A percentile compares a stretch with the other conserved stretches of the same genome.
phyloP scores from a whole-genome alignment of 2,329 filamentous ascomycete genomes.

The Xylaria sp. region DNA sequence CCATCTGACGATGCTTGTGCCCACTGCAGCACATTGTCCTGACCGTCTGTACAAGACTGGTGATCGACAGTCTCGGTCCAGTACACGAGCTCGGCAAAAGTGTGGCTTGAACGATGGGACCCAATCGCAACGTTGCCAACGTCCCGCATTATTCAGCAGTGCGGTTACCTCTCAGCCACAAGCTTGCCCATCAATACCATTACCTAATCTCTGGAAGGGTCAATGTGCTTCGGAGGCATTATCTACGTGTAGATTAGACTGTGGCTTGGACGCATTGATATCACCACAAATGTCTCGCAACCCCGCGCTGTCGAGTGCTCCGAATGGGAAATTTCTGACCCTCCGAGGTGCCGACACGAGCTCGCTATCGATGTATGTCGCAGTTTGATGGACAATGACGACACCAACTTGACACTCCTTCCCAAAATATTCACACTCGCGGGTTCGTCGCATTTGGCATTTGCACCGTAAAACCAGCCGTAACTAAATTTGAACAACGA shows the following conservation, averaged over 20 bases:
- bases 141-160: background rate
- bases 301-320: constrained; percentile 31
- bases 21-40: background rate
- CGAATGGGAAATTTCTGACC: constrained; percentile 14
- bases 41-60: constrained; percentile 19
- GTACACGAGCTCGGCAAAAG: constrained; percentile 11
- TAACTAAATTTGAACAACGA: constrained; percentile 24
- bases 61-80: constrained; percentile 29
- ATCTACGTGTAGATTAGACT: background rate
- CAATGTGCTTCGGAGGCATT: background rate
- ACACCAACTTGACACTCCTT: constrained; percentile 10
- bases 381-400: constrained; percentile 30
- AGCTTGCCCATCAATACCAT: too few relatives aligned
- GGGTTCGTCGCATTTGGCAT: constrained; percentile 3
- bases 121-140: constrained; percentile 15
- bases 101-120: constrained; percentile 32
- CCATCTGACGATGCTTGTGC: constrained; percentile 24
- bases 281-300: constrained; percentile 31
- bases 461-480: constrained; percentile 12
- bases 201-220: background rate
- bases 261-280: constrained; percentile 29
- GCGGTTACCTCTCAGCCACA: constrained; percentile 30
- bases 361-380: constrained; percentile 34
- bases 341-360: constrained; percentile 35
- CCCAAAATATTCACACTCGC: constrained; percentile 1